These are phyloP conservation scores for Dryas octopetala DNA, from an alignment of 306 rosid genomes.

Conservation along the genomic window DNA sequence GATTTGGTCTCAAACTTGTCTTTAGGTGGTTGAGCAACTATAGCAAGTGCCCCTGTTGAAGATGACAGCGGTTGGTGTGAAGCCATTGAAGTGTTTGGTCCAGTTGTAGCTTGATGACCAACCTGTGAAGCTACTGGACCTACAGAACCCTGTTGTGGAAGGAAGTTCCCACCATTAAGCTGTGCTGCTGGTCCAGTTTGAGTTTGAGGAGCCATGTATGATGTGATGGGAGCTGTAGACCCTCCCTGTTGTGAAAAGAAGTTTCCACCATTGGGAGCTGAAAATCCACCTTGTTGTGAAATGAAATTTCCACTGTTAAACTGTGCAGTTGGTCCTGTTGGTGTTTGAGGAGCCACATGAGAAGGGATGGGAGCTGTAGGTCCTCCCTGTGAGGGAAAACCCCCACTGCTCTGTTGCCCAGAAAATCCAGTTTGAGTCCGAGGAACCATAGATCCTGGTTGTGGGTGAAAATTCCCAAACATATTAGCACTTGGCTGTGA, in stretches of 20 bases:
- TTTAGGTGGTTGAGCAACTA: slow-evolving; percentile 62
- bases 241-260: slow-evolving; percentile 56
- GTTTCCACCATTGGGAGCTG: slow-evolving; percentile 34
- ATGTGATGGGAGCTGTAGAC: slow-evolving; percentile 25
- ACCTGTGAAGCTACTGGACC: slow-evolving; percentile 31
- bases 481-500: slow-evolving; percentile 49
- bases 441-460: slow-evolving; percentile 40
- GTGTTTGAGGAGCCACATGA: slow-evolving; percentile 48
- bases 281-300: slow-evolving; percentile 25
- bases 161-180: slow-evolving; percentile 46
- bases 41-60: slow-evolving; percentile 46
- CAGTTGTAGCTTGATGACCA: slow-evolving; percentile 45
- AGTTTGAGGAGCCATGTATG: slow-evolving; percentile 37
- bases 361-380: slow-evolving; percentile 46
- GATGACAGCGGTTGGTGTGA: slow-evolving; percentile 44
- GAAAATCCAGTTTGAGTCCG: slow-evolving; percentile 57
- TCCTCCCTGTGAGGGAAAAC: slow-evolving; percentile 49
- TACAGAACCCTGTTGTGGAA: slow-evolving; percentile 28
- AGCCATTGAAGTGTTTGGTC: slow-evolving; percentile 43
- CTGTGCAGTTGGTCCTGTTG: slow-evolving; percentile 51
- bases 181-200: slow-evolving; percentile 45
- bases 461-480: slow-evolving; percentile 50
- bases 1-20: slow-evolving; percentile 92
- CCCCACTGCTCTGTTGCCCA: slow-evolving; percentile 56
- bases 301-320: slow-evolving; percentile 23